phyloP scores from a whole-genome alignment of 306 rosid genomes.

The Fragaria ananassa region DNA sequence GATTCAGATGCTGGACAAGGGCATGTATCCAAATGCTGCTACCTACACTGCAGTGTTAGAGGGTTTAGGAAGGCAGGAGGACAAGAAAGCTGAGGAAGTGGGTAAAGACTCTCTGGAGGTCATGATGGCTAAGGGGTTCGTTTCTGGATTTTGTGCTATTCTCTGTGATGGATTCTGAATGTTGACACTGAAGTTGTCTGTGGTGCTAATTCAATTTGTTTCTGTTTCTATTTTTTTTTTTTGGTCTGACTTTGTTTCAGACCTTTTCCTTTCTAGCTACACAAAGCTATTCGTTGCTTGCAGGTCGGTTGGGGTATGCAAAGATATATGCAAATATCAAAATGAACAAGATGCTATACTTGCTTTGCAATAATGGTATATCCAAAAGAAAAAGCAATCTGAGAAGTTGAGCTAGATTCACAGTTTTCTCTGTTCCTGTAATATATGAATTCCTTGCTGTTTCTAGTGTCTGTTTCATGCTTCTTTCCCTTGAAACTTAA shows the following conservation, averaged over 20 bases:
- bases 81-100: constrained; percentile 31
- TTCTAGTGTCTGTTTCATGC: too few species aligned
- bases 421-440: neutral
- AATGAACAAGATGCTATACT: neutral
- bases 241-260: neutral
- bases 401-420: neutral
- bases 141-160: constrained; percentile 26
- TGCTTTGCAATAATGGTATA: neutral
- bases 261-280: neutral
- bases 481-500: neutral
- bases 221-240: neutral
- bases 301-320: neutral
- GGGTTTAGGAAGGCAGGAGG: constrained; percentile 37
- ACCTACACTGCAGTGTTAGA: constrained; percentile 52
- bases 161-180: neutral
- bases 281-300: neutral
- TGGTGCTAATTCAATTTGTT: neutral
- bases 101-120: constrained; percentile 44
- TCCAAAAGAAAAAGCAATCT: too few species aligned
- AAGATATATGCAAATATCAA: neutral
- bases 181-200: neutral
- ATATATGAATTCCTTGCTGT: too few species aligned
- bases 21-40: constrained; percentile 58
- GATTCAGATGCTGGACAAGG: constrained; percentile 64
- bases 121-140: constrained; percentile 54